Percentiles rank a stretch among this genome's conserved stretches.
phyloP scores from a whole-genome alignment of 164 flowering plant species.

The Vitis rotundifolia region DNA sequence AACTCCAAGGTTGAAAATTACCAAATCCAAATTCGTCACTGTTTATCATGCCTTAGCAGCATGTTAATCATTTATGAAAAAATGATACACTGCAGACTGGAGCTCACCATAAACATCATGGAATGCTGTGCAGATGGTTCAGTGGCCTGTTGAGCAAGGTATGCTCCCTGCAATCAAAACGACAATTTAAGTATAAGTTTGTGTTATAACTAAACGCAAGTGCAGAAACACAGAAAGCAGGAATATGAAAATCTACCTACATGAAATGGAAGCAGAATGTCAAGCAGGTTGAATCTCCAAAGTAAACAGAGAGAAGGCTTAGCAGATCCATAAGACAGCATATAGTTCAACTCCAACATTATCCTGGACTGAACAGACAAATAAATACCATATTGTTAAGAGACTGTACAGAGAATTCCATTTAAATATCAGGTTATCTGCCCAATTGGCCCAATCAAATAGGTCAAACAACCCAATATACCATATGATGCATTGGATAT shows the following conservation, averaged over 20 bases:
- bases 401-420: background rate
- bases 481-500: too few species aligned
- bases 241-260: conserved; percentile 43
- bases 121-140: conserved; percentile 32
- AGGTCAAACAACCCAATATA: too few species aligned
- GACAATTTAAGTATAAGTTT: conserved; percentile 9
- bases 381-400: conserved; percentile 2
- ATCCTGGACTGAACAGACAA: conserved; percentile 55
- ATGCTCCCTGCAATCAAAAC: conserved; percentile 64
- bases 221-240: background rate
- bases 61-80: background rate
- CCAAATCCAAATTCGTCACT: background rate
- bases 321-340: conserved; percentile 96
- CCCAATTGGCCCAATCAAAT: too few species aligned
- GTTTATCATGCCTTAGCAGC: background rate
- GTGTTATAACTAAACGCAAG: background rate
- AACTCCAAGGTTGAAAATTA: background rate
- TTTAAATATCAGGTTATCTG: too few species aligned
- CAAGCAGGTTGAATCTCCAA: conserved; percentile 61
- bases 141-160: conserved; percentile 49
- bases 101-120: conserved; percentile 78
- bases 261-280: conserved; percentile 71
- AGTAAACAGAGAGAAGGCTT: conserved; percentile 70
- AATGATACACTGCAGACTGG: background rate
- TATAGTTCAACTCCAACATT: conserved; percentile 83